Evolutionary conservation across 2,329 filamentous ascomycete species (phyloP).

Genomic region (Colletotrichum liriopes): DNA sequence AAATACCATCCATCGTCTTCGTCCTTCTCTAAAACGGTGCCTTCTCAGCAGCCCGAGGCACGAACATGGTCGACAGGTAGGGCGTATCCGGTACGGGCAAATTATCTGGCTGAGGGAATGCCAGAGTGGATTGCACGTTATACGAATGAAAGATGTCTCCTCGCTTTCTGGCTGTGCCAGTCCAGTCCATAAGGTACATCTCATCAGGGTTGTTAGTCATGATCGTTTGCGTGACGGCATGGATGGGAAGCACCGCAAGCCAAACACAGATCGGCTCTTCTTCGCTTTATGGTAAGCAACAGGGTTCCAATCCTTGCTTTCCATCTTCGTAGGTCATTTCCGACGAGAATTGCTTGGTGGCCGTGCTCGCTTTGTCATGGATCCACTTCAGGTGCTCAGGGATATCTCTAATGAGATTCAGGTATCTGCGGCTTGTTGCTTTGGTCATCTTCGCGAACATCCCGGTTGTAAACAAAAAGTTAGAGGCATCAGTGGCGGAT

Average conservation of each 20-base stretch:
- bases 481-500: slow-evolving; percentile 3
- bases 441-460: neutral
- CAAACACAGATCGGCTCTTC: neutral
- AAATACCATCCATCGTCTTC: neutral
- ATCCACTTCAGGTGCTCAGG: neutral
- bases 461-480: neutral
- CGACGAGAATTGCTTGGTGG: neutral
- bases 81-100: neutral
- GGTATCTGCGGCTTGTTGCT: neutral
- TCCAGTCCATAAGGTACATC: slow-evolving; percentile 3
- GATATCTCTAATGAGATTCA: neutral
- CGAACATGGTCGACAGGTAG: neutral
- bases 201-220: neutral
- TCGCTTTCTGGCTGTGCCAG: neutral
- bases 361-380: neutral
- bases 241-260: slow-evolving; percentile 4
- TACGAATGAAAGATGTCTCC: neutral
- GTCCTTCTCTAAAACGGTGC: neutral
- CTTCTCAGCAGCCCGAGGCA: neutral
- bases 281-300: neutral
- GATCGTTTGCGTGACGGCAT: neutral
- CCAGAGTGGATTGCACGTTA: too few species aligned
- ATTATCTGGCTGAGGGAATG: too few species aligned
- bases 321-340: neutral
- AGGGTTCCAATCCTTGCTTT: neutral